Base-by-base conservation (phyloP, 2,329 filamentous ascomycete species). In the Fusarium tjaetaba region DNA sequence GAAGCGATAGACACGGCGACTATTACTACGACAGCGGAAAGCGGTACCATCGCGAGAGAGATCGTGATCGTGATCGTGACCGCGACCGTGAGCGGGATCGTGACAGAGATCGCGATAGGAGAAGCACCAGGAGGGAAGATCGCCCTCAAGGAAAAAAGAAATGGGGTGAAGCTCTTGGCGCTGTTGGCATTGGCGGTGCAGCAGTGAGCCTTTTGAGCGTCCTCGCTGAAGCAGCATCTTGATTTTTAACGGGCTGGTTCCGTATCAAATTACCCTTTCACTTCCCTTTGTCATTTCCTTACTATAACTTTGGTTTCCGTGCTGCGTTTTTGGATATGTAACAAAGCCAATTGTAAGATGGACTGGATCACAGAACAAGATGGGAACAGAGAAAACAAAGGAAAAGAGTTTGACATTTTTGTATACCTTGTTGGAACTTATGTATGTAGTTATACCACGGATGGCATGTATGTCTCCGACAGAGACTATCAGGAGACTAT, bases 131-230 rank as follows among this genome's bases (percentile, higher is more conserved):
- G 39, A 78, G 79, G 41, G 82, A 85, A 6, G 81, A 84, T 11
- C 81, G 82, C 6, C 63, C 78, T 2, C 79, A 79, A n/a, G 84
- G 80, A 75, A 86, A 83, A 77, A 86, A 84, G 75, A 82, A 81
- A 18, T 86, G 86, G 80, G 86, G 86, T 53, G 88, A 89, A 71
- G 86, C 88, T 22, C 82, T 91, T 8, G 85, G 86, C 4, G 88
- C 87, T 1, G 89, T 88, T 10, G 87, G 89, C 2, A 87, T 92
- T 36, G 89, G 89, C 8, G 88, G 89, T 15, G 89, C 89, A 1
- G 89, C 90, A 1, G 88, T 86, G 6, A 90, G 88, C 60, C 79
- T 91, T 68, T 76, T 91, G 51, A 87, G 86, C 61, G 88, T 91
- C 3, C 80, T 91, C 38, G 86, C 87, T 8, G 88, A 91, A 77